Percentiles rank a stretch among this genome's conserved stretches.
phyloP scores from a whole-genome alignment of 2,329 filamentous ascomycete genomes.

The Stagonosporopsis cucurbitacearum region DNA sequence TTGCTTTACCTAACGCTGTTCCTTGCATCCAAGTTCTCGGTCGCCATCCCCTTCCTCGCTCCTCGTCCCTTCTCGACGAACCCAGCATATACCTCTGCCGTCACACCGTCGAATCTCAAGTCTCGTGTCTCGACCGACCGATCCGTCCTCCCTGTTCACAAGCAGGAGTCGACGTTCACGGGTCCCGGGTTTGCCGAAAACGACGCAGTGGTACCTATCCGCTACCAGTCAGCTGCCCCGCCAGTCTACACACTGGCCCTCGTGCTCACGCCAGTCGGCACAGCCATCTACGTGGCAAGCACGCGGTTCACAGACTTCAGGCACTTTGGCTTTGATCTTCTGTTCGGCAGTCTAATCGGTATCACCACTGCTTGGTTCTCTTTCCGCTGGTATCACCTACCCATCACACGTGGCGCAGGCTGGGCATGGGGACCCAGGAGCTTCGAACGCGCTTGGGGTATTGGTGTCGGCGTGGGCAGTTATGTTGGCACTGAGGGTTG shows the following conservation, averaged over 20 bases:
- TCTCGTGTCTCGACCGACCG: slow-evolving; percentile 16
- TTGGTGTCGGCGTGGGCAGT: slow-evolving; percentile 65
- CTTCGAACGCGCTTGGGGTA: slow-evolving; percentile 76
- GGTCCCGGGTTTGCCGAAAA: slow-evolving; percentile 26
- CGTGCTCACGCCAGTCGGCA: slow-evolving; percentile 72
- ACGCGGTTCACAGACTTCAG: slow-evolving; percentile 88
- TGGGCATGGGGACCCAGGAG: slow-evolving; percentile 89
- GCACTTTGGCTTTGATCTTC: slow-evolving; percentile 90
- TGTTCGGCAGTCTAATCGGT: slow-evolving; percentile 84
- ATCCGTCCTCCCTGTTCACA: slow-evolving; percentile 32
- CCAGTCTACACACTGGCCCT: slow-evolving; percentile 79
- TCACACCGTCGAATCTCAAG: slow-evolving; percentile 45
- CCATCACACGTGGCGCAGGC: slow-evolving; percentile 77
- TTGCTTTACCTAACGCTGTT: slow-evolving; percentile 87
- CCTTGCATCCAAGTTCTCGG: slow-evolving; percentile 80
- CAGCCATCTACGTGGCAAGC: slow-evolving; percentile 80
- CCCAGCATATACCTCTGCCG: slow-evolving; percentile 57
- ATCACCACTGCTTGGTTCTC: slow-evolving; percentile 72
- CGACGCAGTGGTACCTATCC: slow-evolving; percentile 59
- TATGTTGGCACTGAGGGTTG: slow-evolving; percentile 59
- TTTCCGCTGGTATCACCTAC: slow-evolving; percentile 86
- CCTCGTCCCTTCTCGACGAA: slow-evolving; percentile 57
- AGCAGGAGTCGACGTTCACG: slow-evolving; percentile 31
- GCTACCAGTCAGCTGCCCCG: slow-evolving; percentile 79
- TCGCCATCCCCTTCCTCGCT: slow-evolving; percentile 73